Evolutionary conservation across 1,284 basidiomycete genomes (phyloP), one percentile per base, ranked within the genome.

Genomic region (Pascua sp.): DNA sequence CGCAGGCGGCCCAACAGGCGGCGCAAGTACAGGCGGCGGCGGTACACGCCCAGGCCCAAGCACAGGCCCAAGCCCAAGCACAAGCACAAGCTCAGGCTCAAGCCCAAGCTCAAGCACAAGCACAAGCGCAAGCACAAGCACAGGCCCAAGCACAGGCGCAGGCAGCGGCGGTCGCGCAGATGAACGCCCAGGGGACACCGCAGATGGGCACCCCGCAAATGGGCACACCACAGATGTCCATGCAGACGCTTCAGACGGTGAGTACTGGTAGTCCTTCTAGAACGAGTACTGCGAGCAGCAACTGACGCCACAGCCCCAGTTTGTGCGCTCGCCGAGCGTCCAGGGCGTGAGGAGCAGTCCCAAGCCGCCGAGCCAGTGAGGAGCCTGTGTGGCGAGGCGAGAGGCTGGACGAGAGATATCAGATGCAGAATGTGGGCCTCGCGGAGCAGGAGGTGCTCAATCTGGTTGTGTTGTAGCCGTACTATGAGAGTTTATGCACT

Each of bases 21-120:
- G 52, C 51, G 16, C 48, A 43, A 7, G 51, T 46, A 15, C 57
- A 58, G 36, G 55, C 55, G 7, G 50, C 50, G 2, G 49, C 51
- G 42, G 49, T 45, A 8, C 49, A 51, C 13, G 47, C 50, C 2
- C 56, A 57, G n/a, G 51, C 44, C 11, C 55, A 55, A 24, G 54
- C 56, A 2, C 57, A 59, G 41, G 61, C 57, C 2, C 61, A 61
- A 39, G 59, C 59, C 2, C 51, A 56, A 13, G 50, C 53, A 2
- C 50, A 49, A 32, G 61, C 61, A 8, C 47, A 67, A 53, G 65
- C 53, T 5, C 58, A 60, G 44, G 58, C 53, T 18, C 56, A 58
- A 49, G 57, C 55, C 7, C 50, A 48, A 32, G 49, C 57, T 0
- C 57, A 55, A 16, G 54, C 54, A 8, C 57, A 55, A 42, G 55